Evolutionary conservation across 768 basidiomycete species (phyloP).

Genomic region (Phallus indusiatus): DNA sequence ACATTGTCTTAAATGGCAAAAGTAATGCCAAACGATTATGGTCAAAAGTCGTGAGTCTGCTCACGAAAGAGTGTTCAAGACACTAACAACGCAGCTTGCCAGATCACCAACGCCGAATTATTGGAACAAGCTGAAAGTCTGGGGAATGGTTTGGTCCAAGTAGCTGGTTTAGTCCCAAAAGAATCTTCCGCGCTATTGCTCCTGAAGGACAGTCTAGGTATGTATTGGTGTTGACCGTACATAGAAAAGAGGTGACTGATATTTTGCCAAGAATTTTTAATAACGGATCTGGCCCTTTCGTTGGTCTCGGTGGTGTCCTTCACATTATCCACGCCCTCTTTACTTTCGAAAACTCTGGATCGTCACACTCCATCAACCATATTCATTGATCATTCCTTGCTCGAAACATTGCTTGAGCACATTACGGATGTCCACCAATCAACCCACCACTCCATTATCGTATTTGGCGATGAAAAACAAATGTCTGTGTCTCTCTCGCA

Average conservation of each 20-base stretch:
- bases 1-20: slow-evolving; percentile 57
- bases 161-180: slow-evolving; percentile 43
- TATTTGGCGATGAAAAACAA: slow-evolving; percentile 55
- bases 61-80: neutral
- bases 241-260: slow-evolving; percentile 4
- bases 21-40: slow-evolving; percentile 68
- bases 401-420: slow-evolving; percentile 62
- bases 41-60: slow-evolving; percentile 54
- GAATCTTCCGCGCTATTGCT: slow-evolving; percentile 66
- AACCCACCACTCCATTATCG: slow-evolving; percentile 46
- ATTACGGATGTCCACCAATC: slow-evolving; percentile 43
- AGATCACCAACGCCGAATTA: slow-evolving; percentile 70
- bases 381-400: slow-evolving; percentile 55
- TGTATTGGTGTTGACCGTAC: slow-evolving; percentile 7
- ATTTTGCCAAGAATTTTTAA: slow-evolving; percentile 52
- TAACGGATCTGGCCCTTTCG: slow-evolving; percentile 71
- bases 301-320: slow-evolving; percentile 59
- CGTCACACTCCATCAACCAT: slow-evolving; percentile 63
- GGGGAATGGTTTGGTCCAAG: slow-evolving; percentile 58
- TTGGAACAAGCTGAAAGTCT: slow-evolving; percentile 63
- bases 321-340: slow-evolving; percentile 47
- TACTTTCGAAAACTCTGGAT: slow-evolving; percentile 60
- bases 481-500: slow-evolving; percentile 31
- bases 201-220: slow-evolving; percentile 72
- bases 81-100: neutral